These are phyloP conservation scores for Mortierella sp. DNA, from an alignment of 371 early-diverging fungal genomes.

Conservation along the genomic window DNA sequence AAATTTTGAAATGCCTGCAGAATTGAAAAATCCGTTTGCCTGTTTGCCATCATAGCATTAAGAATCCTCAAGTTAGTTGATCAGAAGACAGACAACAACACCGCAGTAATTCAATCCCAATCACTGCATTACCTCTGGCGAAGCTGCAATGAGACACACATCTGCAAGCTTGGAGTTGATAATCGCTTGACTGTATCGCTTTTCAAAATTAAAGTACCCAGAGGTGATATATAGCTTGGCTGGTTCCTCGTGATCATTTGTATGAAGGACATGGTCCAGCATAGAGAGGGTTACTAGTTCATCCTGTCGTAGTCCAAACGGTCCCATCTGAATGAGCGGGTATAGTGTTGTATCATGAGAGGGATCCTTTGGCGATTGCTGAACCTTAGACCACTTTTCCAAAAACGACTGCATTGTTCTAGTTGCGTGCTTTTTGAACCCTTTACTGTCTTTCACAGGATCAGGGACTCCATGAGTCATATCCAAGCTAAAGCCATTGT, in stretches of 20 bases:
- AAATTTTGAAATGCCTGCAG: slow-evolving; percentile 87
- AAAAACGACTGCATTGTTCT: slow-evolving; percentile 67
- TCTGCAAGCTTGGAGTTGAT: slow-evolving; percentile 72
- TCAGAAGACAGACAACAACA: background rate
- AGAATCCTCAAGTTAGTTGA: background rate
- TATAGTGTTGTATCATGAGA: slow-evolving; percentile 78
- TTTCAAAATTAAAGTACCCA: slow-evolving; percentile 95
- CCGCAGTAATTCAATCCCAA: background rate
- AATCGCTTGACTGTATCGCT: slow-evolving; percentile 72
- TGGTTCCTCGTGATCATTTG: slow-evolving; percentile 33
- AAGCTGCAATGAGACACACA: slow-evolving; percentile 75
- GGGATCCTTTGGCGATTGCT: slow-evolving; percentile 19
- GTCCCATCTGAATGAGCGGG: slow-evolving; percentile 93
- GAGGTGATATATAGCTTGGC: slow-evolving; percentile 81
- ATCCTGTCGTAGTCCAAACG: slow-evolving; percentile 86
- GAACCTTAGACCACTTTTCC: slow-evolving; percentile 51
- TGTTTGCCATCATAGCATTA: slow-evolving; percentile 28
- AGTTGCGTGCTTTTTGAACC: slow-evolving; percentile 69
- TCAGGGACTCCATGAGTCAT: slow-evolving; percentile 63
- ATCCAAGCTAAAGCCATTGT: slow-evolving; percentile 28
- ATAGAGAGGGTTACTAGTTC: slow-evolving; percentile 72
- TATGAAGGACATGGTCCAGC: slow-evolving; percentile 62
- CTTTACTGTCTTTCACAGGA: slow-evolving; percentile 72
- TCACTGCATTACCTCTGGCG: slow-evolving; percentile 78
- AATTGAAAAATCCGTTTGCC: slow-evolving; percentile 95